Evolutionary conservation across 306 rosid genomes (phyloP).

Genomic region (Begonia fuchsioides): DNA sequence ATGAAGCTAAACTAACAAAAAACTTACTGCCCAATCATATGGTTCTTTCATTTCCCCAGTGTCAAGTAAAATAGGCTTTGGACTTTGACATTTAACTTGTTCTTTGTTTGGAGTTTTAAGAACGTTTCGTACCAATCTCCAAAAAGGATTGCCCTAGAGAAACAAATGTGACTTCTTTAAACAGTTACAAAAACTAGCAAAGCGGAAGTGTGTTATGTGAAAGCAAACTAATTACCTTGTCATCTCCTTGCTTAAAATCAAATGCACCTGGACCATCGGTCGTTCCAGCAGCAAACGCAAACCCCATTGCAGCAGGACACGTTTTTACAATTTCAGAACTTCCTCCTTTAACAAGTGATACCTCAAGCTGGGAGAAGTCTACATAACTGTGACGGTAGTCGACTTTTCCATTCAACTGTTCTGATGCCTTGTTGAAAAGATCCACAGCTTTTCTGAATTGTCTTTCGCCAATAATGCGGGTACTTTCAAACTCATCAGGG

Average conservation of each 20-base stretch:
- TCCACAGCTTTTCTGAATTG: slow-evolving; percentile 70
- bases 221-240: slow-evolving; percentile 30
- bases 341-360: slow-evolving; percentile 46
- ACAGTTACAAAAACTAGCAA: too few species aligned
- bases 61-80: slow-evolving; percentile 90
- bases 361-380: slow-evolving; percentile 64
- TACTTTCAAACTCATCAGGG: slow-evolving; percentile 92
- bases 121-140: slow-evolving; percentile 64
- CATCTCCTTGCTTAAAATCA: slow-evolving; percentile 84
- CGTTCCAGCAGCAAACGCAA: slow-evolving; percentile 93
- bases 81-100: slow-evolving; percentile 63
- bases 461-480: slow-evolving; percentile 77
- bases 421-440: slow-evolving; percentile 55
- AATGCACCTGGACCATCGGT: slow-evolving; percentile 97
- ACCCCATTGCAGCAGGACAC: slow-evolving; percentile 97
- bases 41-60: slow-evolving; percentile 85
- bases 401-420: slow-evolving; percentile 48
- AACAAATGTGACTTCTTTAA: slow-evolving; percentile 4
- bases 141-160: slow-evolving; percentile 64
- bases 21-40: slow-evolving; percentile 94
- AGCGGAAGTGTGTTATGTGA: too few species aligned
- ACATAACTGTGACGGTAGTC: slow-evolving; percentile 65
- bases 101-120: slow-evolving; percentile 50
- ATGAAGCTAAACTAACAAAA: too few species aligned
- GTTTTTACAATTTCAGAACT: slow-evolving; percentile 43